Base-by-base conservation (phyloP, 2,329 filamentous ascomycete genomes). In the Fusarium veterinarium region DNA sequence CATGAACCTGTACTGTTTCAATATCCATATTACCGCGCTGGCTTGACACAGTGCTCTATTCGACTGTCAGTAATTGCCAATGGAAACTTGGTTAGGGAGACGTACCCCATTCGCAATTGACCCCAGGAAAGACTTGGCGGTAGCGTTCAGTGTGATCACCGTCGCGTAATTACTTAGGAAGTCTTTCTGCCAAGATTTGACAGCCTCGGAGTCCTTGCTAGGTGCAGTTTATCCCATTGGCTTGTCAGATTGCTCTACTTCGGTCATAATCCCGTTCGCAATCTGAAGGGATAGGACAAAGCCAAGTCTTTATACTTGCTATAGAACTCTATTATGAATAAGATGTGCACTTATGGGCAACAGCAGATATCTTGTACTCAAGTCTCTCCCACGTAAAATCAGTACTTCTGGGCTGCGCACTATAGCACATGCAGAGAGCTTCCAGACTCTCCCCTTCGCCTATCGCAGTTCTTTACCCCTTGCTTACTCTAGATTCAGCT, bases 51-150 rank as follows among this genome's bases (percentile, higher is more conserved):
- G 6, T 8, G 19, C 33, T 52, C 49, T 52, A 17, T 28, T 38
- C 5, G 9, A 12, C 25, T 20, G 23, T 52, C 19, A 52, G 19
- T n/a, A 3, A 16, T 16, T 16, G 13, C 8, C 3, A 6, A 3
- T 28, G 6, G 3, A 37, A 0, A 20, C 2, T 37, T 11, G 4
- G 1, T 8, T 8, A 17, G 5, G 19, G 19, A 28, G 3, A 37
- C 9, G 12, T 28, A 52, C 49, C 23, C 33, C 23, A 5, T 12
- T 52, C 3, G 23, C 49, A 28, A 20, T 2, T 8, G 49, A 38
- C 28, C 33, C 33, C 7, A 0, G 10, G 6, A 52, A n/a, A 28
- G 31, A 52, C 23, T 52, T 52, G 23, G 23, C 49, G 6, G 23
- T 38, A 2, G 49, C 33, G 7, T 38, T 38, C 23, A 52, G 25